These are phyloP conservation scores for Populus ilicifolia DNA, from an alignment of 345 rosid species.

Conservation along the genomic window DNA sequence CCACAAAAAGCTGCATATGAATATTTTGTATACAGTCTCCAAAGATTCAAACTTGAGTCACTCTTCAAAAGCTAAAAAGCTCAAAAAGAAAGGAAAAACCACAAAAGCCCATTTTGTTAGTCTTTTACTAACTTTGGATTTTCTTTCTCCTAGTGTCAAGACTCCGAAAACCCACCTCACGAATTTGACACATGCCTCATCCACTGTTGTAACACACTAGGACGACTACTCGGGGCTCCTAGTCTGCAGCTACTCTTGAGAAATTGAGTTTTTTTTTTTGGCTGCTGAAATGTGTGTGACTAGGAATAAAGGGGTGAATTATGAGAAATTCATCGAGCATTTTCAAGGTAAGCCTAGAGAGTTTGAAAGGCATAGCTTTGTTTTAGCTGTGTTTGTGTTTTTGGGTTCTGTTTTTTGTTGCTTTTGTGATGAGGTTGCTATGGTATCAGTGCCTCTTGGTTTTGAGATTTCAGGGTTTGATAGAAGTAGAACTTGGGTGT, in stretches of 20 bases:
- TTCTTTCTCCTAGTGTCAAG: neutral
- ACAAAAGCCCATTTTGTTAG: neutral
- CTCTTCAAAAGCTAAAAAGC: neutral
- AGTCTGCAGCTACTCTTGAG: neutral
- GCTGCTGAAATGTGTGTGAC: neutral
- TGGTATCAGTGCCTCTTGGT: conserved; percentile 38
- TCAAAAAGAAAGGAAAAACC: neutral
- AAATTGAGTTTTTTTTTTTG: neutral
- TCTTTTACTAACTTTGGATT: neutral
- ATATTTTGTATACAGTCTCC: neutral
- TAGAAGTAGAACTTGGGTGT: conserved; percentile 32
- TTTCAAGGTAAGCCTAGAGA: conserved; percentile 18
- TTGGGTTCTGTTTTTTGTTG: conserved; percentile 23
- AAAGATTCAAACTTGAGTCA: neutral
- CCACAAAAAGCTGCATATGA: neutral
- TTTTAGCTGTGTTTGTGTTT: conserved; percentile 23
- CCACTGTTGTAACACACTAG: neutral
- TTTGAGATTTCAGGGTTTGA: conserved; percentile 37
- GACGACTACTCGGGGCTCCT: neutral
- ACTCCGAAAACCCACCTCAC: neutral
- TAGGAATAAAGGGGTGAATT: neutral
- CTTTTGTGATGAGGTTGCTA: conserved; percentile 22
- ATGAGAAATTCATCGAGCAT: conserved; percentile 18
- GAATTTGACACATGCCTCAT: neutral
- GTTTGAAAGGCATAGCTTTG: conserved; percentile 1